Evolutionary conservation across 257 asterid species (phyloP).

Genomic region (Primulina huaijiensis): DNA sequence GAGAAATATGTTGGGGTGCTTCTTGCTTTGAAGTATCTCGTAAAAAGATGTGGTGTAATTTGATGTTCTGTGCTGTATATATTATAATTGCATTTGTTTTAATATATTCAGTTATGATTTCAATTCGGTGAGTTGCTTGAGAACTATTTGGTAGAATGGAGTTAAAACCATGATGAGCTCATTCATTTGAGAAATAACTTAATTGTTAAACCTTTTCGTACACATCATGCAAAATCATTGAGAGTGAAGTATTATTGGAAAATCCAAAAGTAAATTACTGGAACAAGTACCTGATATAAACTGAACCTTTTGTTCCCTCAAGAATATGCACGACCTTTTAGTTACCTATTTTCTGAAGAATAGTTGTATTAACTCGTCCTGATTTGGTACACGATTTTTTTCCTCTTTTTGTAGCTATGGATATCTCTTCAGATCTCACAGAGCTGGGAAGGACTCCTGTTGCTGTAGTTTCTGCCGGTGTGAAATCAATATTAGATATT

Average conservation of each 20-base stretch:
- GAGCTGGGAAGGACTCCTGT: conserved; percentile 95
- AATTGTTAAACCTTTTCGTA: too few relatives aligned
- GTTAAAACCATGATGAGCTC: background rate
- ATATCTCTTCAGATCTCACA: conserved; percentile 87
- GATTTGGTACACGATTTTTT: background rate
- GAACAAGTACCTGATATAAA: conserved; percentile 6
- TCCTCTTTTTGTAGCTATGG: conserved; percentile 66
- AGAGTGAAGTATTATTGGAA: background rate
- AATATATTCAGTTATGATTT: conserved; percentile 4
- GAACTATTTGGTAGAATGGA: too few relatives aligned
- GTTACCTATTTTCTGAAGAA: too few relatives aligned
- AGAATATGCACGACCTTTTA: background rate
- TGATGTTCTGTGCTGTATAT: background rate
- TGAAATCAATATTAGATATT: conserved; percentile 88
- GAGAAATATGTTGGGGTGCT: background rate
- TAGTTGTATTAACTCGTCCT: background rate
- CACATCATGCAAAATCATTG: background rate
- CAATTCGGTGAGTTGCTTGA: background rate
- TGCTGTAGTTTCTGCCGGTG: conserved; percentile 90
- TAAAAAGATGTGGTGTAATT: conserved; percentile 16
- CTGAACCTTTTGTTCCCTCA: background rate
- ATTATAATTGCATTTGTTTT: background rate
- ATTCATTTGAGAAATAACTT: background rate
- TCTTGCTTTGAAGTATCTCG: conserved; percentile 17
- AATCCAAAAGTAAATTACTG: background rate